phyloP scores from a whole-genome alignment of 1,284 basidiomycete genomes.

The Puccinia triticina region DNA sequence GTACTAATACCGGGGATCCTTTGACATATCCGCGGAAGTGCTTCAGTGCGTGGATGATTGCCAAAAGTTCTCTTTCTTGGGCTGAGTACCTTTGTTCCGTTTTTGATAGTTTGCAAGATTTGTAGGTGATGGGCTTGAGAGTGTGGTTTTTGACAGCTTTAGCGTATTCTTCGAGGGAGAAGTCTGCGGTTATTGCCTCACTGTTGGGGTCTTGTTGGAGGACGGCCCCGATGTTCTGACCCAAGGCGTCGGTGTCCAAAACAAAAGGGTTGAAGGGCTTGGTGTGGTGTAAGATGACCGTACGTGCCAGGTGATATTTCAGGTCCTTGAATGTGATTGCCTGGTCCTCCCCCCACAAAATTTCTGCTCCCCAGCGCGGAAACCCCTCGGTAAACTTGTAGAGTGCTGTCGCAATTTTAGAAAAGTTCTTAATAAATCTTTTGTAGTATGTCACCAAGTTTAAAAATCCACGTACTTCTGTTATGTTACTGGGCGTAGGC shows the following conservation, averaged over 20 bases:
- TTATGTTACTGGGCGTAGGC: no score
- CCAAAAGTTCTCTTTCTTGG: conserved; percentile 25
- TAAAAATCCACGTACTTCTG: no score
- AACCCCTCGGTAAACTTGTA: no score
- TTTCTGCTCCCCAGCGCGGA: neutral
- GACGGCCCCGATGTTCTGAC: conserved; percentile 15
- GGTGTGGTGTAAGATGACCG: neutral
- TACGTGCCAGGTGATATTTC: neutral
- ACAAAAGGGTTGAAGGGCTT: neutral
- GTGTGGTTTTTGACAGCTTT: neutral
- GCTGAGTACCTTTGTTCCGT: neutral
- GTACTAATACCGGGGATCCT: conserved; percentile 17
- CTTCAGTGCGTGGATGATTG: conserved; percentile 22
- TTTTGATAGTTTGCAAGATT: conserved; percentile 26
- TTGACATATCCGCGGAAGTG: conserved; percentile 12
- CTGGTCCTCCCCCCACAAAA: neutral
- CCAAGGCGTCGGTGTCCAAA: neutral
- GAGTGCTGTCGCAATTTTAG: no score
- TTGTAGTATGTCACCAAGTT: no score
- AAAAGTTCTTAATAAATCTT: no score
- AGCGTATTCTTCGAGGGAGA: neutral
- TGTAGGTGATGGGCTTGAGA: neutral
- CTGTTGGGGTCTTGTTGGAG: conserved; percentile 2
- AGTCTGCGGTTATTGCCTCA: neutral
- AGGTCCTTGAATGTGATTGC: neutral